These are phyloP conservation scores for Colletotrichum gigasporum DNA, from an alignment of 2,329 filamentous ascomycete genomes.

Conservation along the genomic window DNA sequence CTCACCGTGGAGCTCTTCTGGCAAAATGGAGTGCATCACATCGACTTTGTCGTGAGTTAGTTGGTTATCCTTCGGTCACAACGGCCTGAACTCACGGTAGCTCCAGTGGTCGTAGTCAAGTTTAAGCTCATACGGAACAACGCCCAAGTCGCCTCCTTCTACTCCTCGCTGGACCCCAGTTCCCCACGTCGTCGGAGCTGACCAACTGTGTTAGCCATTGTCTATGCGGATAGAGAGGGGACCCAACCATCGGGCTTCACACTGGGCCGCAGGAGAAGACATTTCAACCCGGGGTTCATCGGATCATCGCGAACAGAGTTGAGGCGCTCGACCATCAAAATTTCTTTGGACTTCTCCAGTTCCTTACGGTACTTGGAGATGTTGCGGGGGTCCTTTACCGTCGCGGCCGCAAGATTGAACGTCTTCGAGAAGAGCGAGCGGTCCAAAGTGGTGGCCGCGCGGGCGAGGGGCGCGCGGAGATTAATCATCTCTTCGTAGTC, in stretches of 20 bases:
- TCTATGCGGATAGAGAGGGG: too few species aligned
- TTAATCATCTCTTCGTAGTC: constrained; percentile 57
- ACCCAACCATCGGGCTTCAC: constrained; percentile 62
- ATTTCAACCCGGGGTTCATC: constrained; percentile 66
- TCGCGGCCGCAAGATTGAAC: constrained; percentile 80
- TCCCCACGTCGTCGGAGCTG: constrained; percentile 81
- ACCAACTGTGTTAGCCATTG: neutral
- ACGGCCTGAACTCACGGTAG: constrained; percentile 67
- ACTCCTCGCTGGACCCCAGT: constrained; percentile 74
- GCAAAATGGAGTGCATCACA: constrained; percentile 83
- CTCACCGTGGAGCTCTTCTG: constrained; percentile 81
- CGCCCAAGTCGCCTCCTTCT: constrained; percentile 70
- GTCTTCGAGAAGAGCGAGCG: constrained; percentile 83
- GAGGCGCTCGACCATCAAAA: constrained; percentile 72
- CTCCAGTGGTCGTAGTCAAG: constrained; percentile 89
- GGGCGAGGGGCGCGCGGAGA: constrained; percentile 83
- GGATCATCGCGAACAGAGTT: constrained; percentile 72
- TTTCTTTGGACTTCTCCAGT: constrained; percentile 72
- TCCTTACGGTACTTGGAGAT: constrained; percentile 77
- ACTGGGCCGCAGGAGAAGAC: constrained; percentile 66
- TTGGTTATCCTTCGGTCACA: too few species aligned
- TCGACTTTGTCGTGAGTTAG: constrained; percentile 64
- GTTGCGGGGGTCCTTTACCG: constrained; percentile 77
- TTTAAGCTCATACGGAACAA: constrained; percentile 79
- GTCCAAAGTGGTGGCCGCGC: constrained; percentile 83